These are phyloP conservation scores for Pouteria glomerata DNA, from an alignment of 148 eudicot genomes.

Conservation along the genomic window DNA sequence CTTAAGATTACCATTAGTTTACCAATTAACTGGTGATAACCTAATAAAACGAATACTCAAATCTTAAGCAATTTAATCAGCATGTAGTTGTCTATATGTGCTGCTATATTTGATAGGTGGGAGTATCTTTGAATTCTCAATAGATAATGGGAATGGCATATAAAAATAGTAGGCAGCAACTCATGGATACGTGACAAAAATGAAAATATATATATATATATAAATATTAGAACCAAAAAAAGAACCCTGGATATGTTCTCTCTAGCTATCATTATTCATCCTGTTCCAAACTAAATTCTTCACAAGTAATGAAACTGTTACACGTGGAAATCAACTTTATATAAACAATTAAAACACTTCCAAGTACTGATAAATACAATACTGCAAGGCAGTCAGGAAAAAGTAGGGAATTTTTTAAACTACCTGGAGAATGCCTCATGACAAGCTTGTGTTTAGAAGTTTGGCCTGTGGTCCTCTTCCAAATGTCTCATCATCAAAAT, in stretches of 20 bases:
- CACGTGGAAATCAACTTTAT: neutral
- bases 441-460: conserved; percentile 26
- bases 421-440: conserved; percentile 29
- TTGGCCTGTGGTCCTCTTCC: conserved; percentile 33
- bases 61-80: neutral
- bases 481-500: conserved; percentile 44
- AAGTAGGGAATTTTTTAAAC: neutral
- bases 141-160: neutral
- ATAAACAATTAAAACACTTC: neutral
- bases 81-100: neutral
- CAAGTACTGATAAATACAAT: neutral
- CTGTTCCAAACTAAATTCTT: neutral
- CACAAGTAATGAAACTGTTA: neutral
- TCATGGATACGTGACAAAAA: neutral
- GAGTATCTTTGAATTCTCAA: neutral
- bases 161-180: neutral
- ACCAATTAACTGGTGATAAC: neutral
- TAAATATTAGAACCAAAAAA: neutral
- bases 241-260: neutral
- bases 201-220: too few species aligned
- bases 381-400: neutral
- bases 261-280: neutral
- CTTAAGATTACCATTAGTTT: neutral
- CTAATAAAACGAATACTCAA: neutral
- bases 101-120: neutral